phyloP scores from a whole-genome alignment of 169 alveolate species.

The Eimeria maxima region DNA sequence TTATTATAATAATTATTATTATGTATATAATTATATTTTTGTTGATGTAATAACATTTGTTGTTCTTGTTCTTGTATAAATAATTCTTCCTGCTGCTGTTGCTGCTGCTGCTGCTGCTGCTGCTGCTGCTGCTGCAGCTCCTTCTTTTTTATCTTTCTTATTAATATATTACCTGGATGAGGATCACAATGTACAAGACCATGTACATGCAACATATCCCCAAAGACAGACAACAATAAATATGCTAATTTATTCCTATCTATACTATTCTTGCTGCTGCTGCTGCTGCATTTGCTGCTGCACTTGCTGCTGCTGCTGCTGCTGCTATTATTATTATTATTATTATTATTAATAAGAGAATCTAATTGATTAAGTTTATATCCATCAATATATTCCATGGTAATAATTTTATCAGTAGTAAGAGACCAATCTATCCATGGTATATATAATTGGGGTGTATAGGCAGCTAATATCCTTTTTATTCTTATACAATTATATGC shows the following conservation, averaged over 20 bases:
- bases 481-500: not conserved
- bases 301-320: slow-evolving; percentile 60
- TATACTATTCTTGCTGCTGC: no score
- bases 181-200: slow-evolving; percentile 93
- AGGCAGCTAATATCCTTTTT: not conserved
- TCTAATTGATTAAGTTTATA: slow-evolving; percentile 86
- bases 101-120: slow-evolving; percentile 51
- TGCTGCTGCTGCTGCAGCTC: slow-evolving; percentile 34
- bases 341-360: slow-evolving; percentile 83
- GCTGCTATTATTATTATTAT: not conserved
- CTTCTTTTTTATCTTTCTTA: slow-evolving; percentile 74
- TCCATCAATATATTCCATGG: slow-evolving; percentile 90
- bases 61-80: not conserved
- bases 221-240: slow-evolving; percentile 86
- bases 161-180: slow-evolving; percentile 92
- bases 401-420: slow-evolving; percentile 86
- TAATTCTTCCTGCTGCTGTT: not conserved
- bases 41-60: not conserved
- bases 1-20: no score
- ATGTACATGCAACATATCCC: slow-evolving; percentile 88
- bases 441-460: not conserved
- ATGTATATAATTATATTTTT: no score
- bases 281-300: no score
- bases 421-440: slow-evolving; percentile 83
- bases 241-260: slow-evolving; percentile 74